Percentiles rank a stretch among this genome's conserved stretches.
phyloP scores from a whole-genome alignment of 2,329 filamentous ascomycete species.

The Aspergillus latus region DNA sequence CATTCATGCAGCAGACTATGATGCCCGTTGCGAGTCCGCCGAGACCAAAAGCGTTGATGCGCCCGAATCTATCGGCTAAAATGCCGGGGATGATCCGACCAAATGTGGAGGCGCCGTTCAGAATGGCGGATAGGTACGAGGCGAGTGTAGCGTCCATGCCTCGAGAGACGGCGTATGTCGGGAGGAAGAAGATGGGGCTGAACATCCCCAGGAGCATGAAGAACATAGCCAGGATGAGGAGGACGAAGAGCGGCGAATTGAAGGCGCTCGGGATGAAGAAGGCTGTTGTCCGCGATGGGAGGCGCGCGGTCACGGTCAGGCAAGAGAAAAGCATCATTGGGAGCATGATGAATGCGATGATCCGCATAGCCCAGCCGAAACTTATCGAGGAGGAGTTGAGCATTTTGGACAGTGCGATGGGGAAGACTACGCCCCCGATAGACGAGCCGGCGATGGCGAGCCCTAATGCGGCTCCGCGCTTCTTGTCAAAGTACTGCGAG shows the following conservation, averaged over 20 bases:
- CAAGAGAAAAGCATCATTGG: conserved; percentile 45
- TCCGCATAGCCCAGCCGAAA: conserved; percentile 55
- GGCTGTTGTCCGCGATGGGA: conserved; percentile 16
- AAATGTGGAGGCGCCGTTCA: conserved; percentile 36
- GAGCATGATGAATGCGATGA: conserved; percentile 54
- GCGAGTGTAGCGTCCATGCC: conserved; percentile 19
- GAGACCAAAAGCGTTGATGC: conserved; percentile 36
- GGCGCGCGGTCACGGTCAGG: conserved; percentile 21
- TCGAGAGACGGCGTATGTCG: conserved; percentile 24
- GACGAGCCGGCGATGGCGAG: conserved; percentile 50
- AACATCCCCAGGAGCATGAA: conserved; percentile 30
- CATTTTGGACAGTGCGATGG: conserved; percentile 46
- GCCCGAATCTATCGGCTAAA: conserved; percentile 35
- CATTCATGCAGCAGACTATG: conserved; percentile 36
- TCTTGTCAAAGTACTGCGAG: conserved; percentile 51
- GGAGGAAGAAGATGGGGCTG: conserved; percentile 32
- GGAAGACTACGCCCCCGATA: conserved; percentile 56
- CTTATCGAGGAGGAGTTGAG: conserved; percentile 49
- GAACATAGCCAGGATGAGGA: conserved; percentile 21
- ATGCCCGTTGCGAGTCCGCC: conserved; percentile 26
- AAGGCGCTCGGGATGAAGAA: conserved; percentile 27
- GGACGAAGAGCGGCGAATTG: conserved; percentile 43
- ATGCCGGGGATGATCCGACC: conserved; percentile 36
- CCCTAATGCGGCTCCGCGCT: conserved; percentile 50
- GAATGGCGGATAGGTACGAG: conserved; percentile 35